phyloP scores from a whole-genome alignment of 495 filamentous ascomycete genomes.

The Xylaria scruposa region DNA sequence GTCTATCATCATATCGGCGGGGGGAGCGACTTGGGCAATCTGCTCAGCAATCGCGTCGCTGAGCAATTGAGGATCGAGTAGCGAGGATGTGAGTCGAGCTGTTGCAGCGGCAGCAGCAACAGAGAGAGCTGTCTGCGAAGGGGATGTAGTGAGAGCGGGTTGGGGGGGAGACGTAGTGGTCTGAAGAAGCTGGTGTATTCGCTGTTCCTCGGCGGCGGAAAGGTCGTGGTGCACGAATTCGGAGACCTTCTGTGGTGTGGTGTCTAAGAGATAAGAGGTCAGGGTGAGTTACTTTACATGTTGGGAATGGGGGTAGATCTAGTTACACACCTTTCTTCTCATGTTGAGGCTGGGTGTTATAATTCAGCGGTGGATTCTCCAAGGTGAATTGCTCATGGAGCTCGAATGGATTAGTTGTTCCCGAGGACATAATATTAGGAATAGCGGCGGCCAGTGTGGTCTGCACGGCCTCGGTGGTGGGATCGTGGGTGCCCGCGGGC shows the following conservation, averaged over 20 bases:
- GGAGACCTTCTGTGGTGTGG: constrained; percentile 17
- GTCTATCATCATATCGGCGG: constrained; percentile 37
- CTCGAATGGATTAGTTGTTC: constrained; percentile 46
- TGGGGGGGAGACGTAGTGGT: too few relatives aligned
- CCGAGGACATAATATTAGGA: constrained; percentile 19
- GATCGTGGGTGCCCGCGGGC: constrained; percentile 19
- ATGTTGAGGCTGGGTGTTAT: constrained; percentile 42
- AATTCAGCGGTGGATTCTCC: constrained; percentile 51
- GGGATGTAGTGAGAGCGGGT: constrained; percentile 28
- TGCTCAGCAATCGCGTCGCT: constrained; percentile 42
- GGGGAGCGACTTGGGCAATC: constrained; percentile 22
- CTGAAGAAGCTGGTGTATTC: constrained; percentile 42
- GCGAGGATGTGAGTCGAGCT: constrained; percentile 52
- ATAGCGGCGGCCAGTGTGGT: constrained; percentile 34
- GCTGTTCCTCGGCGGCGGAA: constrained; percentile 46
- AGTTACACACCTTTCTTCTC: constrained; percentile 45
- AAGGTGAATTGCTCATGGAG: constrained; percentile 58
- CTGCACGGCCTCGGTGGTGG: constrained; percentile 28
- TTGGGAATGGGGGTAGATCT: neutral
- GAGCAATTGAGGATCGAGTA: constrained; percentile 58
- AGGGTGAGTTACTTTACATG: constrained; percentile 12
- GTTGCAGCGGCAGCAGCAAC: constrained; percentile 58
- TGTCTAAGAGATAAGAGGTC: constrained; percentile 4
- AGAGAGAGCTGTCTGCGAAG: constrained; percentile 44
- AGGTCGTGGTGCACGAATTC: constrained; percentile 32